Conservation (phyloP, 345 rosid species). For the Stellera chamaejasme region DNA sequence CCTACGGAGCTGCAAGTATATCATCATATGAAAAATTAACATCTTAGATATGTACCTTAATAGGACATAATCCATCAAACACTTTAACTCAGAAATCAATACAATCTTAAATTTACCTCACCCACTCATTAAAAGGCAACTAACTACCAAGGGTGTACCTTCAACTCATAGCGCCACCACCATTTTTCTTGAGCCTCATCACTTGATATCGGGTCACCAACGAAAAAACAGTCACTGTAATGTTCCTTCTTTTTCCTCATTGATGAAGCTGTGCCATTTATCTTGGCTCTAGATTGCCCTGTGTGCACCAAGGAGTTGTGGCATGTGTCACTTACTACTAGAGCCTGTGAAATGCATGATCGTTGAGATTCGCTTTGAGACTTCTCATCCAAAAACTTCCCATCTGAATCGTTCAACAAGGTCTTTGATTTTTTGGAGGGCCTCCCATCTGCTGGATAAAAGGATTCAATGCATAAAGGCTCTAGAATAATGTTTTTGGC, state of each 20-base stretch:
- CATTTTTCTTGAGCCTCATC: constrained; percentile 74
- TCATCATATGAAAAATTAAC: too few relatives aligned
- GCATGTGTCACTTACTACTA: constrained; percentile 11
- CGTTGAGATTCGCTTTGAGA: constrained; percentile 1
- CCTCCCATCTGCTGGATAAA: constrained; percentile 17
- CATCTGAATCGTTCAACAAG: constrained; percentile 16
- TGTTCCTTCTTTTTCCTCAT: constrained; percentile 13
- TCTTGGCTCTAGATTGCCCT: constrained; percentile 22
- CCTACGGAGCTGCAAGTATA: too few relatives aligned
- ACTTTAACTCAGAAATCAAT: too few relatives aligned
- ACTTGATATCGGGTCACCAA: constrained; percentile 63
- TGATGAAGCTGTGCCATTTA: constrained; percentile 15
- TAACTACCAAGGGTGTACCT: constrained; percentile 31
- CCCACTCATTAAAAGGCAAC: too few relatives aligned
- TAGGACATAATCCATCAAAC: too few relatives aligned
- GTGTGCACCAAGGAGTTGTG: constrained; percentile 12
- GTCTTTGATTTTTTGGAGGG: constrained; percentile 28
- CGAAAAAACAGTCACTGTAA: constrained; percentile 21
- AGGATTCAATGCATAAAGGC: constrained; percentile 11
- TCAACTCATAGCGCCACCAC: constrained; percentile 84
- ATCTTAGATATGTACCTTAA: too few relatives aligned
- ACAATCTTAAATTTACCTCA: too few relatives aligned
- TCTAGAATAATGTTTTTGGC: constrained; percentile 2
- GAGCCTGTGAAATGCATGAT: constrained; percentile 14
- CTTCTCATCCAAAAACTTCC: constrained; percentile 19